Evolutionary conservation across 441 rosid species (phyloP), one percentile per base, ranked within the genome.

Genomic region (Daphne laureola): DNA sequence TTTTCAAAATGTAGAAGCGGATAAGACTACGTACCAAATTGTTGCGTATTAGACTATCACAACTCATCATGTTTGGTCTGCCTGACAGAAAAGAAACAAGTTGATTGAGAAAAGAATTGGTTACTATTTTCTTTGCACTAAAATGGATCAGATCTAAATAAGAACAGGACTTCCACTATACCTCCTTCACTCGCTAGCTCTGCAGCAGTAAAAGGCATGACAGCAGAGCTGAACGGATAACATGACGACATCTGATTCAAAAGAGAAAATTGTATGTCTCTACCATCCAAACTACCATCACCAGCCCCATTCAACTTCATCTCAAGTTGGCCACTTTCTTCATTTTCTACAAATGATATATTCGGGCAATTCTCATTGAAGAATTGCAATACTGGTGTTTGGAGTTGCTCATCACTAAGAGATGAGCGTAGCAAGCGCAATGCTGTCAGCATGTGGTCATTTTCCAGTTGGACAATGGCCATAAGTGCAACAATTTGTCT

Each of bases 401-500:
- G 62, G 25, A 78, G 69, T 71, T 88, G 89, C 57, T 76, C 81
- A 54, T 83, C 58, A 0, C 54, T 68, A 41, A 84, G 71, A 61
- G 73, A 72, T 4, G 98, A 83, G 21, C 77, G 73, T 5, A 88
- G 80, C 66, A 85, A 78, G 23, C 73, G 80, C 54, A 91, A 18
- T 42, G 70, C 77, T 35, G 90, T 83, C 41, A 76, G 56, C 46
- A 62, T 66, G 27, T 77, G 85, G 47, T 83, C 90, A 60, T 83
- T 73, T 66, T 86, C 86, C 61, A 82, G 80, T 64, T 88, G 93
- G 44, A 93, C 79, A 5, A 76, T 76, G 8, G 89, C 87, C 55
- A 81, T 87, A 23, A 83, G 68, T 45, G 95, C 96, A 58, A 75
- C 82, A 55, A 65, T 59, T 61, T 78, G 79, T 53, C 84, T 73